These are phyloP conservation scores for Tylopilus sp. DNA, from an alignment of 1,284 basidiomycete species.

Conservation along the genomic window DNA sequence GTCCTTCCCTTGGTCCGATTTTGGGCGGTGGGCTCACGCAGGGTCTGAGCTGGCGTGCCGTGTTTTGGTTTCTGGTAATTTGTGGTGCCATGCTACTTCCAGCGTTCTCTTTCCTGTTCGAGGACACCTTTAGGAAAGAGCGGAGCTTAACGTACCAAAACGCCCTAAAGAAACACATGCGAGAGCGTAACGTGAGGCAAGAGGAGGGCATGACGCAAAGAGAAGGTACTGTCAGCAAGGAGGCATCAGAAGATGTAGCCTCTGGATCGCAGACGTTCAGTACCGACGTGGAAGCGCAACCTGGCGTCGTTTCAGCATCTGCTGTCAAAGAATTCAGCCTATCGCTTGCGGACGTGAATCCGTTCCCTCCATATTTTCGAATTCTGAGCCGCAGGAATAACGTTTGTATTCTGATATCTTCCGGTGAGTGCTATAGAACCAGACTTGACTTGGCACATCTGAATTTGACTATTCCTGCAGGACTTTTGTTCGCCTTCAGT, in stretches of 20 bases:
- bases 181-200: slow-evolving; percentile 2
- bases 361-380: slow-evolving; percentile 30
- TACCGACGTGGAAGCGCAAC: slow-evolving; percentile 37
- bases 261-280: background rate
- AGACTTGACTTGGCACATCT: background rate
- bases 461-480: slow-evolving; percentile 56
- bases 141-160: slow-evolving; percentile 83
- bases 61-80: slow-evolving; percentile 87
- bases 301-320: slow-evolving; percentile 1
- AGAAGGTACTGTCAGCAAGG: slow-evolving; percentile 18
- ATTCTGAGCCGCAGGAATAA: slow-evolving; percentile 31
- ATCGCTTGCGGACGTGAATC: slow-evolving; percentile 34
- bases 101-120: slow-evolving; percentile 76
- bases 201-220: slow-evolving; percentile 19
- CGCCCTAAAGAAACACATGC: slow-evolving; percentile 52
- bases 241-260: background rate
- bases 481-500: slow-evolving; percentile 74
- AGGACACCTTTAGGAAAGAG: slow-evolving; percentile 85
- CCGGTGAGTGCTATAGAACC: slow-evolving; percentile 23
- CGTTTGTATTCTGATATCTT: slow-evolving; percentile 26
- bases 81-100: slow-evolving; percentile 67
- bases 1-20: slow-evolving; percentile 79
- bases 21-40: slow-evolving; percentile 78
- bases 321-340: slow-evolving; percentile 49
- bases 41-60: slow-evolving; percentile 79